Base-by-base conservation (phyloP, 2,329 filamentous ascomycete genomes). In the Pseudohalonectria lignicola region DNA sequence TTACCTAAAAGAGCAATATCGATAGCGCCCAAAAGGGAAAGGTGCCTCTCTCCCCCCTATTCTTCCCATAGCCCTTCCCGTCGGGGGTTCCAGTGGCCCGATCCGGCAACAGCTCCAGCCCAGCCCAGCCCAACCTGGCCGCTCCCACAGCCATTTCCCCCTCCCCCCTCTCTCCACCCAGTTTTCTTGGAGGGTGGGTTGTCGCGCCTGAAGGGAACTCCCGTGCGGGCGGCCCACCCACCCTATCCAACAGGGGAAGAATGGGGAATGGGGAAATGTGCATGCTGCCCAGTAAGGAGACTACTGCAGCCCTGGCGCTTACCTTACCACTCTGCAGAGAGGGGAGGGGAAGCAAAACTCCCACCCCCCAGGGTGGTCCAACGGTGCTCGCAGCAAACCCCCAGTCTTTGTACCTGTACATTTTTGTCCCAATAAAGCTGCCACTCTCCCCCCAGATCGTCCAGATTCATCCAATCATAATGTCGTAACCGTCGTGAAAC, bases 401-500 rank as follows among this genome's bases (percentile, higher is more conserved):
- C n/a, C n/a, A n/a, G n/a, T n/a, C 23, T 38, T 38, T 33, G 36
- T 38, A 38, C 36, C 36, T 32, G 30, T 33, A 38, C 36, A 26
- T 33, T 38, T 38, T 36, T 20, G 5, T 16, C 23, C 30, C 23
- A 26, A 26, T 26, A 26, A 26, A 26, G n/a, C n/a, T n/a, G n/a
- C n/a, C n/a, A 13, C 19, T 18, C 21, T 15, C n/a, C 13, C n/a
- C 17, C 9, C 31, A 13, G 18, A 15, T 34, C 39, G 45, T 53
- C 52, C 45, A 48, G 38, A 39, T 42, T 52, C 51, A 48, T 61
- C 69, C 70, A 74, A 74, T 74, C 69, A 74, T 67, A 61, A 62
- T n/a, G 49, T 64, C 67, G 57, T 69, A 59, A 61, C 48, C 15
- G 53, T 62, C 61, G 56, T 67, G 57, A 62, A 64, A 64, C 55